Conservation (phyloP, 805 yeast genomes). For the Blastobotrys mokoenaii region DNA sequence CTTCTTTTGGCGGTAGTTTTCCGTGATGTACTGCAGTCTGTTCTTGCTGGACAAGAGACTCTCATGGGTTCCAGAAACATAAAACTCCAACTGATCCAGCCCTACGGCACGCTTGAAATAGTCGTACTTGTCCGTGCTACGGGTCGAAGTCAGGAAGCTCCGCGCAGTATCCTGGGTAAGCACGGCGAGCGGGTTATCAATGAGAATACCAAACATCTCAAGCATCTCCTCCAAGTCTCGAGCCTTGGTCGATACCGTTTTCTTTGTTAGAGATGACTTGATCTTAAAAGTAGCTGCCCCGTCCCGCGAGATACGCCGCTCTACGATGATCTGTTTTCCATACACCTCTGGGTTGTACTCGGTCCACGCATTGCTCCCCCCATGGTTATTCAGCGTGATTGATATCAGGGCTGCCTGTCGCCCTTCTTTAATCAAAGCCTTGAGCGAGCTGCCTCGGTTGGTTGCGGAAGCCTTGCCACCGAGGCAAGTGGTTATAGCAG, state of each 20-base stretch:
- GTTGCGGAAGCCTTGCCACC: conserved; percentile 88
- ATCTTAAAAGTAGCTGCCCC: conserved; percentile 48
- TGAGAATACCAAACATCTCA: conserved; percentile 63
- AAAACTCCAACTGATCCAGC: conserved; percentile 47
- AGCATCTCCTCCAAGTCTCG: conserved; percentile 60
- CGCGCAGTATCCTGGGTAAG: conserved; percentile 92
- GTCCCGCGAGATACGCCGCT: conserved; percentile 48
- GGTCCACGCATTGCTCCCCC: conserved; percentile 42
- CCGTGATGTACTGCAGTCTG: conserved; percentile 33
- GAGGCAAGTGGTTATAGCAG: conserved; percentile 78
- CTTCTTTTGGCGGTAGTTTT: conserved; percentile 31
- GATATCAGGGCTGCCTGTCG: conserved; percentile 56
- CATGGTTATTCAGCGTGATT: conserved; percentile 39
- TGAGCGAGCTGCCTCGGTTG: conserved; percentile 67
- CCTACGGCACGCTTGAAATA: conserved; percentile 77
- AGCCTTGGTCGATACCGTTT: conserved; percentile 41
- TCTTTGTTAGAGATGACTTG: conserved; percentile 39
- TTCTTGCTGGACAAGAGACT: conserved; percentile 35
- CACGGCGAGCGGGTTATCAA: conserved; percentile 87
- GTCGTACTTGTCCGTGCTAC: conserved; percentile 61
- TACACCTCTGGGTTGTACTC: conserved; percentile 55
- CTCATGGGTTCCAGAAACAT: conserved; percentile 33
- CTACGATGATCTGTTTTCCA: conserved; percentile 64
- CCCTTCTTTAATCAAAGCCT: conserved; percentile 71
- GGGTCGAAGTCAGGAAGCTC: conserved; percentile 71